Conservation (phyloP, 2,329 filamentous ascomycete genomes). For the Diaporthe helianthi region DNA sequence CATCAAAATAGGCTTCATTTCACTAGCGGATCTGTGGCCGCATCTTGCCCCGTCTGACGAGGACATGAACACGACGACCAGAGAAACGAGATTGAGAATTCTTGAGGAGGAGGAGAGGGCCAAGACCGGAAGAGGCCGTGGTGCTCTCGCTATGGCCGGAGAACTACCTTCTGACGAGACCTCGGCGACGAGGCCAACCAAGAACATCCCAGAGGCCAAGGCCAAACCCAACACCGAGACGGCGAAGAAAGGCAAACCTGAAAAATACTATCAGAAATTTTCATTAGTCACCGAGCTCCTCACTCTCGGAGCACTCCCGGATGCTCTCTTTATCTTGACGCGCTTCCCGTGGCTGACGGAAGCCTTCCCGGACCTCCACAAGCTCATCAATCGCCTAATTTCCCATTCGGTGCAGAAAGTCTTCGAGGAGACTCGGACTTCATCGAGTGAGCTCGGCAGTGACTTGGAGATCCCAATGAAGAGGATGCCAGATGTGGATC, state of each 20-base stretch:
- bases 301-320: constrained; percentile 89
- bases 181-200: constrained; percentile 60
- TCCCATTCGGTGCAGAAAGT: constrained; percentile 83
- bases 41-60: constrained; percentile 89
- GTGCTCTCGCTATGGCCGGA: constrained; percentile 86
- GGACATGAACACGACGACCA: constrained; percentile 77
- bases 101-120: constrained; percentile 79
- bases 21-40: constrained; percentile 86
- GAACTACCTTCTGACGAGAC: constrained; percentile 79
- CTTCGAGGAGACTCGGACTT: constrained; percentile 52
- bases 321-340: constrained; percentile 86
- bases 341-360: constrained; percentile 93
- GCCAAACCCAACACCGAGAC: constrained; percentile 55
- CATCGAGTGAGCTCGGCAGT: not conserved
- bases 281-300: constrained; percentile 83
- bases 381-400: constrained; percentile 83
- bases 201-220: constrained; percentile 62
- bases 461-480: constrained; percentile 43
- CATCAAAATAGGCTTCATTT: constrained; percentile 97
- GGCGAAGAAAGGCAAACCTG: constrained; percentile 13
- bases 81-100: constrained; percentile 74
- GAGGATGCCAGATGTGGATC: constrained; percentile 61
- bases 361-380: constrained; percentile 79
- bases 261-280: constrained; percentile 81
- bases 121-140: constrained; percentile 74